Base-by-base conservation (phyloP, 2,329 filamentous ascomycete genomes). In the Apiospora phragmitis region DNA sequence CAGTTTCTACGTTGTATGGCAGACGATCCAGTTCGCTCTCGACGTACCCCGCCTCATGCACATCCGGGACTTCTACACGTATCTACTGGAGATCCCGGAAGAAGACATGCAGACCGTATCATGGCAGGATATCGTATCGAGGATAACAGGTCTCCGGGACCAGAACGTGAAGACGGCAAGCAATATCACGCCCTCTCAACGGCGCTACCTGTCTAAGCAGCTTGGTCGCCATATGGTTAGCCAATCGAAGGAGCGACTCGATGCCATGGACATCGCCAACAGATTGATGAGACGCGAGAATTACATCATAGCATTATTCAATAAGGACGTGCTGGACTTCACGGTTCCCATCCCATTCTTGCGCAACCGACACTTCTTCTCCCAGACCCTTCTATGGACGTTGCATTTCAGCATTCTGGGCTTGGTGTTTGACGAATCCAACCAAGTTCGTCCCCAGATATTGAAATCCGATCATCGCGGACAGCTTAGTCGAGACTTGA, bases 201-300 rank as follows among this genome's bases (percentile, higher is more conserved):
- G 87, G 3, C 83, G 81, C n/a, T 90, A 85, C 67, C 67, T 80
- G 29, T 78, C 77, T 11, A 78, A 76, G 55, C 78, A 80, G 51
- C 78, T 87, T 93, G 75, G 93, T 91, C 70, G 94, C 89, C 73
- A 79, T 74, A 86, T 95, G 73, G 93, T 93, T 65, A 94, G 91
- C 71, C 94, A 97, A 78, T 97, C 94, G 29, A 97, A 98, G 80
- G 94, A 98, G 82, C 89, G 95, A 73, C 91, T 99, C 75, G 96
- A 98, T 81, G 96, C 96, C 14, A 94, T 98, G 77, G 96, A 98
- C 78, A 98, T 99, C 79, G 96, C 96, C 8, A 99, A 98, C 78
- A 90, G 96, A 42, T 83, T 99, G 65, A 98, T 99, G 96, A 92
- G 96, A 71, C 93, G 94, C 78, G 95, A 98, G 73, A 99, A 99